phyloP scores from a whole-genome alignment of 768 basidiomycete species.

The Terana coerulea region DNA sequence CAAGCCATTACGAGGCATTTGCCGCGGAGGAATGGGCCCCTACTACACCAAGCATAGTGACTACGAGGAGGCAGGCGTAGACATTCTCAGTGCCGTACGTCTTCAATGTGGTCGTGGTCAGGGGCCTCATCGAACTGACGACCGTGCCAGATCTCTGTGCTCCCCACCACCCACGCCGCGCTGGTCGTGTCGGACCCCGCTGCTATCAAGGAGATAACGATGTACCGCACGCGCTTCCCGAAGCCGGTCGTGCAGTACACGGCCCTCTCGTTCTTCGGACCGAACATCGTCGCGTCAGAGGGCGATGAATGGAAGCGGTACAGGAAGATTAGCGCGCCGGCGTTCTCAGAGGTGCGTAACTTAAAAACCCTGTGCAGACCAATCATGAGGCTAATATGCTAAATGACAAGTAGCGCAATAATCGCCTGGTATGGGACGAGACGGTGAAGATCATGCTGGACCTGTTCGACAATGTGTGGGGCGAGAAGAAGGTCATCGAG shows the following conservation, averaged over 20 bases:
- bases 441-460: slow-evolving; percentile 29
- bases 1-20: neutral
- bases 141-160: slow-evolving; percentile 6
- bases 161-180: neutral
- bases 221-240: slow-evolving; percentile 49
- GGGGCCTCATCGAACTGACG: too few relatives aligned
- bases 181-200: slow-evolving; percentile 13
- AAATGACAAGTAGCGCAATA: slow-evolving; percentile 34
- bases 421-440: slow-evolving; percentile 37
- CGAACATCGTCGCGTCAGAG: slow-evolving; percentile 61
- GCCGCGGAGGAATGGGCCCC: neutral
- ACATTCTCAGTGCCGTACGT: neutral
- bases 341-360: slow-evolving; percentile 46
- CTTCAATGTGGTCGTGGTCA: too few relatives aligned
- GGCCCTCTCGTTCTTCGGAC: slow-evolving; percentile 47
- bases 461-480: slow-evolving; percentile 43
- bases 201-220: slow-evolving; percentile 40
- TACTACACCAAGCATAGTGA: slow-evolving; percentile 11
- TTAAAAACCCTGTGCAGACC: neutral
- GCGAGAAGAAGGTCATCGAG: slow-evolving; percentile 33
- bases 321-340: slow-evolving; percentile 56
- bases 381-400: neutral
- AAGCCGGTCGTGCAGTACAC: slow-evolving; percentile 50
- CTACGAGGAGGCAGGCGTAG: neutral
- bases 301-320: slow-evolving; percentile 67